Conservation (phyloP, 1,284 basidiomycete species). For the Cryptococcus wingfieldii region DNA sequence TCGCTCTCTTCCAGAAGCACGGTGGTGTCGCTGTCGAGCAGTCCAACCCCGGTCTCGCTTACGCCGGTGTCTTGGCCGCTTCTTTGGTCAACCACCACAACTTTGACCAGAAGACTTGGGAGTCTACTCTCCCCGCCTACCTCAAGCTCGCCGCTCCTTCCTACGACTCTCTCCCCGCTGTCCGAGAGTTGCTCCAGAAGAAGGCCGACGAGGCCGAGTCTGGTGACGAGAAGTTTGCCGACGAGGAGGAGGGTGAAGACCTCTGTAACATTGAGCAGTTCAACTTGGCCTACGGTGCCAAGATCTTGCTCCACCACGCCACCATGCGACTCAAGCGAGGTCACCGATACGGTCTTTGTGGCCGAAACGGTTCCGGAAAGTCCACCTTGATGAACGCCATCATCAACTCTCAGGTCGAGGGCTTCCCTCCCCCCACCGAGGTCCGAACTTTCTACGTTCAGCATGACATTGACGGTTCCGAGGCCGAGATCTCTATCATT, state of each 20-base stretch:
- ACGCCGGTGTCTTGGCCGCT: constrained; percentile 73
- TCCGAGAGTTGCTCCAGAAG: constrained; percentile 81
- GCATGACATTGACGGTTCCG: constrained; percentile 95
- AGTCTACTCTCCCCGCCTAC: constrained; percentile 68
- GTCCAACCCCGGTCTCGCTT: constrained; percentile 62
- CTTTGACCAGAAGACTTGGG: constrained; percentile 87
- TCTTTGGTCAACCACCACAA: constrained; percentile 85
- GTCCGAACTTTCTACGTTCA: constrained; percentile 67
- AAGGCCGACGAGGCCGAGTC: constrained; percentile 75
- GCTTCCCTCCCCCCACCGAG: constrained; percentile 37
- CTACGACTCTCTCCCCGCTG: constrained; percentile 65
- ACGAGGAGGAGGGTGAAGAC: constrained; percentile 96
- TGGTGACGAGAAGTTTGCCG: constrained; percentile 67
- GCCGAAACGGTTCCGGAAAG: constrained; percentile 98
- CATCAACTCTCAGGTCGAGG: constrained; percentile 81
- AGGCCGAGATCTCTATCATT: constrained; percentile 85
- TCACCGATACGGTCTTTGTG: constrained; percentile 96
- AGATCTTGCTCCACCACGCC: constrained; percentile 95
- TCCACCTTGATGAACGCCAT: constrained; percentile 97
- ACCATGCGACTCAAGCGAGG: constrained; percentile 95
- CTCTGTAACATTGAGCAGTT: constrained; percentile 82
- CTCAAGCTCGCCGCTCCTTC: constrained; percentile 63
- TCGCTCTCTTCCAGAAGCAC: constrained; percentile 77
- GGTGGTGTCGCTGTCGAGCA: constrained; percentile 55
- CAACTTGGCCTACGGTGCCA: constrained; percentile 96